phyloP scores from a whole-genome alignment of 225 moss, liverwort and hornwort genomes.

The Pleurozium schreberi region DNA sequence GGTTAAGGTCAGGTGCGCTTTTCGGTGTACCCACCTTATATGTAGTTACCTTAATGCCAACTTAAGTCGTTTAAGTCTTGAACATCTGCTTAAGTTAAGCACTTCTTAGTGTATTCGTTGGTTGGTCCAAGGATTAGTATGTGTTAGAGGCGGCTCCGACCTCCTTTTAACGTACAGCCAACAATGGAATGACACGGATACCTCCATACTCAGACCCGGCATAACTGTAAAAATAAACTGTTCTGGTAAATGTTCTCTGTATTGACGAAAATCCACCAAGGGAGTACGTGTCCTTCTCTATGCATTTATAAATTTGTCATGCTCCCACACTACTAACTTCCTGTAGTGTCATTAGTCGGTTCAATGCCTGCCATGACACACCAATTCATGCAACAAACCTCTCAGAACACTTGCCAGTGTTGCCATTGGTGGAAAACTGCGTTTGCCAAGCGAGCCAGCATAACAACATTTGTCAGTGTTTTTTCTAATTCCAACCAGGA shows the following conservation, averaged over 20 bases:
- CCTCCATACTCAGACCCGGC: background rate
- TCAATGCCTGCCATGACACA: background rate
- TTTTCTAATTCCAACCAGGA: background rate
- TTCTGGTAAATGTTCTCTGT: background rate
- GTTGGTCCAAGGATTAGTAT: background rate
- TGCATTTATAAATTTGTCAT: background rate
- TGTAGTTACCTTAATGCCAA: background rate
- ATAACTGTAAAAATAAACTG: too few relatives aligned
- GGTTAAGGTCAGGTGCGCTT: too few relatives aligned
- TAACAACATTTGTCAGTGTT: background rate
- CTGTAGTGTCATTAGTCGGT: background rate
- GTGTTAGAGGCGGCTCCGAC: background rate
- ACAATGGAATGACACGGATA: background rate
- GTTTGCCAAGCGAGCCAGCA: background rate
- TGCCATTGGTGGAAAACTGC: background rate
- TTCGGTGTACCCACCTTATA: too few relatives aligned
- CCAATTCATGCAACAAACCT: background rate
- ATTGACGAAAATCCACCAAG: background rate
- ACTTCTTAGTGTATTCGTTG: background rate
- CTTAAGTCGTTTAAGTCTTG: background rate
- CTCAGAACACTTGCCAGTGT: background rate
- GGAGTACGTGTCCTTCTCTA: background rate
- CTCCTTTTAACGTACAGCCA: background rate
- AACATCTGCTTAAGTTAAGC: background rate
- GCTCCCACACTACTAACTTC: background rate